Conservation (phyloP, 2,329 filamentous ascomycete genomes). For the Pseudonectria foliicola region DNA sequence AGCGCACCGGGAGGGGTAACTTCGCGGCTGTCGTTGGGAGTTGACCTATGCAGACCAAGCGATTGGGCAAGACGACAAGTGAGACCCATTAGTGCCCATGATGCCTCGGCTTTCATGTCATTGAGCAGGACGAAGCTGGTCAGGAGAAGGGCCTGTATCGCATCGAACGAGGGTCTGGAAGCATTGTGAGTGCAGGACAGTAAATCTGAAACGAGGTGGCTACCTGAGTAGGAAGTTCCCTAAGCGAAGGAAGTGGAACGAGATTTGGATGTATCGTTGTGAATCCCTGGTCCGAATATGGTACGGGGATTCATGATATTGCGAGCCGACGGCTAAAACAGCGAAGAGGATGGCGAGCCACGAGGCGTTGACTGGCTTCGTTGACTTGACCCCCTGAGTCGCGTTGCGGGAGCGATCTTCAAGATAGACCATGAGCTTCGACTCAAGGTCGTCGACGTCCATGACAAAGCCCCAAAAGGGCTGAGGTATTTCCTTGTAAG, state of each 20-base stretch:
- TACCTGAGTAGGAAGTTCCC: conserved; percentile 57
- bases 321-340: conserved; percentile 57
- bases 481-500: conserved; percentile 61
- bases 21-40: conserved; percentile 38
- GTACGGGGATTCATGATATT: conserved; percentile 59
- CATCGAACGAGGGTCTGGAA: conserved; percentile 53
- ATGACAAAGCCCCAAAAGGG: conserved; percentile 63
- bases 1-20: conserved; percentile 35
- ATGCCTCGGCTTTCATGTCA: conserved; percentile 63
- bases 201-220: conserved; percentile 3
- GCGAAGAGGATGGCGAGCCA: conserved; percentile 61
- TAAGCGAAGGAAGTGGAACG: conserved; percentile 57
- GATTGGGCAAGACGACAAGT: conserved; percentile 60
- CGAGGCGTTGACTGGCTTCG: conserved; percentile 51
- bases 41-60: conserved; percentile 50
- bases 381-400: conserved; percentile 36
- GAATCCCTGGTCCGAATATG: conserved; percentile 52
- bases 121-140: conserved; percentile 58
- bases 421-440: conserved; percentile 57
- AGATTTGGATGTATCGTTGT: conserved; percentile 56
- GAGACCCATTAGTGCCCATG: conserved; percentile 57
- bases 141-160: conserved; percentile 56
- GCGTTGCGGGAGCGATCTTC: conserved; percentile 55
- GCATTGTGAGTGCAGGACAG: conserved; percentile 4
- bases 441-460: conserved; percentile 59